Evolutionary conservation across 768 basidiomycete genomes (phyloP), one percentile per base, ranked within the genome.

Genomic region (Lactarius psammicola): DNA sequence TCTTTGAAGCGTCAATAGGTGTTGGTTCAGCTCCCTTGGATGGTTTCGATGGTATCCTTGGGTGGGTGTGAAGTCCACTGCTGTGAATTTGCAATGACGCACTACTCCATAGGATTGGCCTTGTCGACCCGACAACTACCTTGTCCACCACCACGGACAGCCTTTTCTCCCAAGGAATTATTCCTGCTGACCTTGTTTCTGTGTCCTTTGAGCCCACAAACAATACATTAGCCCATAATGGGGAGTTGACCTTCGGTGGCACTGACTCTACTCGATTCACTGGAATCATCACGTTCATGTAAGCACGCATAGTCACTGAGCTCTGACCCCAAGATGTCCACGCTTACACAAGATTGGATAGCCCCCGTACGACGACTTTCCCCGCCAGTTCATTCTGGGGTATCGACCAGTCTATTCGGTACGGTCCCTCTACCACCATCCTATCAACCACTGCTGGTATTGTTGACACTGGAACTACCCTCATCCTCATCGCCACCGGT

Each of bases 161-260:
- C 36, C 36, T 38, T 15, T 38, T 38, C 36, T 38, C 36, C 5
- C 36, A 38, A 38, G 36, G 36, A 15, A 38, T 3, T 15, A 38
- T 38, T 15, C 36, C 36, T 26, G 88, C 63, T 3, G 60, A 75
- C 56, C 30, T 73, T 10, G 66, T 79, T 63, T 67, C 71, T 1
- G 65, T 78, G 44, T 78, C 70, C 15, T 78, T 77, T 64, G 71
- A 69, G 46, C 78, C 78, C 15, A 72, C 74, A 2, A 71, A 69
- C 34, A 63, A 68, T 4, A 23, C 17, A 20, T 31, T 59, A n/a
- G 56, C 40, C 42, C 65, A 69, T 28, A 78, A 78, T 66, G 77
- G 78, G 30, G 75, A 77, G 64, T 68, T 79, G 57, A 78, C 76
- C 20, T 78, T 78, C 56, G 78, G 78, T 23, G 76, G 75, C 28